These are phyloP conservation scores for Gymnopus androsaceus DNA, from an alignment of 1,284 basidiomycete species.

Conservation along the genomic window DNA sequence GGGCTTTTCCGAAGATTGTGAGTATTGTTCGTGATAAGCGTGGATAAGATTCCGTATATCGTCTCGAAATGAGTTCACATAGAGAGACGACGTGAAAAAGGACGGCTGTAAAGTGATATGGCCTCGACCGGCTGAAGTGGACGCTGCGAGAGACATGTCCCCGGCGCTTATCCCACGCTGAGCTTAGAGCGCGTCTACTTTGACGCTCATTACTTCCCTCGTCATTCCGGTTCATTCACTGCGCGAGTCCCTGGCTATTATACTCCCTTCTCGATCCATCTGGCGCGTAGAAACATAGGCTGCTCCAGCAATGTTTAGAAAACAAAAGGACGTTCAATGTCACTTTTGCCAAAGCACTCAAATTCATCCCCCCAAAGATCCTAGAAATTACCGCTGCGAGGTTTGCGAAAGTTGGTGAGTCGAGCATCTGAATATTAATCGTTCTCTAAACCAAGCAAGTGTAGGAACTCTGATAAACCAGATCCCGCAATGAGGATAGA, in stretches of 20 bases:
- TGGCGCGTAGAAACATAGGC: too few relatives aligned
- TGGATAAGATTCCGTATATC: conserved; percentile 58
- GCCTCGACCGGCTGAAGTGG: conserved; percentile 40
- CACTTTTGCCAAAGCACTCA: conserved; percentile 69
- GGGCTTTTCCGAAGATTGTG: conserved; percentile 40
- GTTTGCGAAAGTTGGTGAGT: conserved; percentile 71
- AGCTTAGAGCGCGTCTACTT: too few relatives aligned
- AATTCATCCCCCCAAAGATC: conserved; percentile 45
- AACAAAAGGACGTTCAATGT: conserved; percentile 46
- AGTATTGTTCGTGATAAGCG: conserved; percentile 49
- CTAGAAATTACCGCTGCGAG: conserved; percentile 62
- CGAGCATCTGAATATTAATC: too few relatives aligned
- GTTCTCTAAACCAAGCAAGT: conserved; percentile 59
- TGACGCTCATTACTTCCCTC: too few relatives aligned
- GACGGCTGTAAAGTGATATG: conserved; percentile 65
- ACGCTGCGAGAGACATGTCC: conserved; percentile 50
- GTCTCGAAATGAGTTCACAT: conserved; percentile 62
- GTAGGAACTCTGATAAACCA: conserved; percentile 84
- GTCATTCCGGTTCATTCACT: too few relatives aligned
- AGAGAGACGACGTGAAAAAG: conserved; percentile 76
- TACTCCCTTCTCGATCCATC: not conserved
- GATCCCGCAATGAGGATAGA: conserved; percentile 88
- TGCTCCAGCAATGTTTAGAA: conserved; percentile 28
- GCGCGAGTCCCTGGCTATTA: too few relatives aligned
- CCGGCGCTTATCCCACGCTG: too few relatives aligned